Base-by-base conservation (phyloP, 2,329 filamentous ascomycete genomes). In the Fusarium sp. region DNA sequence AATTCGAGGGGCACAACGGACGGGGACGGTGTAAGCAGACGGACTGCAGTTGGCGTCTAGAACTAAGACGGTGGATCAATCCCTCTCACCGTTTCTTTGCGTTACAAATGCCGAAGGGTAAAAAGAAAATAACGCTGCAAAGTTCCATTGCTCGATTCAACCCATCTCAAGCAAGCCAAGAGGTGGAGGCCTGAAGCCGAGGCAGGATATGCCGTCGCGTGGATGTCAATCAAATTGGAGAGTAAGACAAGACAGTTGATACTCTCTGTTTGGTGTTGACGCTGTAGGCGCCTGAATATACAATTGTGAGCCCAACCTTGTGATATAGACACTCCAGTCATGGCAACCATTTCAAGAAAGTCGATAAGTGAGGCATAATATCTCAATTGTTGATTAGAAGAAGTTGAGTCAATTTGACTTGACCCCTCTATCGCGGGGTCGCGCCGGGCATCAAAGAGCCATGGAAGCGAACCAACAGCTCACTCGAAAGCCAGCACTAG, bases 361-460 rank as follows among this genome's bases (percentile, higher is more conserved):
- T 38, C 36, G 42, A 44, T 45, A 54, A 59, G 47, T 70, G 67
- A 70, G 66, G 59, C 47, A 66, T 66, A 70, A 70, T 60, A 66
- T 66, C 54, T 66, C 66, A 70, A 70, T 66, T 56, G 59, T 41
- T 45, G 36, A 53, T 45, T 42, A 38, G n/a, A 66, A 50, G 20
- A 59, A 50, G 26, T 66, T 64, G 59, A 53, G 41, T 69, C 71
- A 69, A 74, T 56, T 72, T 51, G 35, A 73, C 51, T 72, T 47
- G 35, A 73, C 51, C 70, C 60, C 70, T 73, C 70, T 39, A 69
- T 65, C 70, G 70, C 65, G 70, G 70, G 70, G 70, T 73, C 65
- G 38, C 54, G 44, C 26, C 58, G 32, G 53, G 39, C 26, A 48
- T 57, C 57, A 53, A n/a, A 54, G 47, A 58, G 56, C 32, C 42